phyloP scores from a whole-genome alignment of 2,329 filamentous ascomycete species.

The Tolypocladium album region DNA sequence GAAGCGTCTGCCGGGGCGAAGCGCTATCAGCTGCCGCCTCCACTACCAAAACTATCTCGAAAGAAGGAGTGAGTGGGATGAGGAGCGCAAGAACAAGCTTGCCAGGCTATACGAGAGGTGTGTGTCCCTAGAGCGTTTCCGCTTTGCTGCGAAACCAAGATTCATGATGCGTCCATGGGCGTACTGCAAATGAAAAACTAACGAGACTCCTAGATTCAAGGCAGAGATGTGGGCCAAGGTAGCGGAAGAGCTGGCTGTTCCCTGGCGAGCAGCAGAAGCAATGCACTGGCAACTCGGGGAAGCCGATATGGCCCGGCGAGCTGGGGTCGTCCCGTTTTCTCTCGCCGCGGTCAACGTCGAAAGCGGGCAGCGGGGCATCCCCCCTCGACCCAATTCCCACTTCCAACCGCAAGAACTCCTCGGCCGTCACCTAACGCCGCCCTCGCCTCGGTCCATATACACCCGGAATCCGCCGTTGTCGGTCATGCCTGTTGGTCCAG shows the following conservation, averaged over 20 bases:
- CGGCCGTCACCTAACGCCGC: conserved; percentile 29
- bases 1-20: conserved; percentile 78
- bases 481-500: conserved; percentile 21
- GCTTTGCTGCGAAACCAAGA: not conserved
- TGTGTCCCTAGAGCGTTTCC: conserved; percentile 16
- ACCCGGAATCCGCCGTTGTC: conserved; percentile 22
- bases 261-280: conserved; percentile 89
- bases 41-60: conserved; percentile 98
- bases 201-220: conserved; percentile 61
- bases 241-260: conserved; percentile 87
- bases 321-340: conserved; percentile 79
- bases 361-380: conserved; percentile 25
- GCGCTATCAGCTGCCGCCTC: conserved; percentile 85
- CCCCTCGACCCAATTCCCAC: conserved; percentile 27
- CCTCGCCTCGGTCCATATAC: conserved; percentile 30
- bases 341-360: conserved; percentile 47
- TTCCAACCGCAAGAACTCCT: conserved; percentile 36
- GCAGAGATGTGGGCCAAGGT: conserved; percentile 97
- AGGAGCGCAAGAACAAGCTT: conserved; percentile 95
- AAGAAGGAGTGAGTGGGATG: conserved; percentile 86
- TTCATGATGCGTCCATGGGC: not conserved
- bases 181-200: conserved; percentile 2
- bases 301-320: conserved; percentile 84
- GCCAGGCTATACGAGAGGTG: conserved; percentile 93
- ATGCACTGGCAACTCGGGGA: conserved; percentile 98